Base-by-base conservation (phyloP, 2,329 filamentous ascomycete genomes). In the Pezicula neosporulosa region DNA sequence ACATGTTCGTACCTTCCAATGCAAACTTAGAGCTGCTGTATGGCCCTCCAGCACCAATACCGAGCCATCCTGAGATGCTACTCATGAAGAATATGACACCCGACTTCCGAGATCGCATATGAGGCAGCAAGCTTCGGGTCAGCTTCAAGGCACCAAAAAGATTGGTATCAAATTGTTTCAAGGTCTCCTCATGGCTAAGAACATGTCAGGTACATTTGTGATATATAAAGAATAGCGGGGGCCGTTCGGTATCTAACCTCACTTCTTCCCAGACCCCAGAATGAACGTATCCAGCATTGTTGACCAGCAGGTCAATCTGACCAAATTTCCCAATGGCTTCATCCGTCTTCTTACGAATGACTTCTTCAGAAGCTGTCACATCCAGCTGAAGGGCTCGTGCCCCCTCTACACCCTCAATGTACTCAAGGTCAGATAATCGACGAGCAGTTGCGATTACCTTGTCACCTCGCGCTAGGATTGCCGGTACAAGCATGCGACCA, bases 391-490 rank as follows among this genome's bases (percentile, higher is more conserved):
- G 53, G 1, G 65, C 63, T 15, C 66, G 64, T 16, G 71, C 68
- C 21, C 69, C 68, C 46, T 66, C 61, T n/a, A 73, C 56, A 42
- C 65, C 59, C n/a, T 59, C 48, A 24, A 73, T 60, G 44, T 67
- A 66, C 4, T 66, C 55, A 1, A 66, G 61, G 48, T 65, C 69
- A 37, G 35, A 37, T 37, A 37, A 37, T 13, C 35, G 12, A 28
- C 76, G 73, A 7, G 72, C 69, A 13, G 72, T 68, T 24, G 73
- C 75, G 47, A 80, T 70, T 52, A 78, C 75, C 42, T 61, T 66
- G 57, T 78, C 70, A 16, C 74, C 71, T 8, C 68, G 66, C 1
- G 60, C 60, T 47, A 76, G 70, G 38, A 68, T 72, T 28, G 70
- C 67, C 13, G 74, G 68, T 30, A 69, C 68, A 3, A 78, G 65